Evolutionary conservation across 1,284 basidiomycete genomes (phyloP), one percentile per base, ranked within the genome.

Genomic region (Mycena sp.): DNA sequence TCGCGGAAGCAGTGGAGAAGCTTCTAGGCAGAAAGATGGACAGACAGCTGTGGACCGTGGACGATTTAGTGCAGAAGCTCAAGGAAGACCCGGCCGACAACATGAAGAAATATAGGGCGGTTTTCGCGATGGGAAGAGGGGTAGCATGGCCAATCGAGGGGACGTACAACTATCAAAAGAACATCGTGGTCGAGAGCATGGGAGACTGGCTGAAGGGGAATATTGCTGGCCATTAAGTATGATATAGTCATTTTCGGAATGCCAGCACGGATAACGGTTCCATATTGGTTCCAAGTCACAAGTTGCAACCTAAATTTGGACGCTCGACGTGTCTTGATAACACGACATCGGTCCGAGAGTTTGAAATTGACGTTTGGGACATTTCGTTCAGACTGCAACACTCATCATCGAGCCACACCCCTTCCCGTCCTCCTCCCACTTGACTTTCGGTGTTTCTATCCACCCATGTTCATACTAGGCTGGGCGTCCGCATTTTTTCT

Each of bases 41-140:
- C 38, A 65, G 69, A 25, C 67, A 69, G 21, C 54, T 67, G 7
- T 68, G 64, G 68, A 69, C 67, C 19, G 63, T 74, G 10, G 56
- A 64, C 26, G n/a, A 64, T 11, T 58, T 77, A 65, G 59, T 58
- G 49, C 57, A 68, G 57, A 35, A 69, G 30, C 69, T 76, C 32
- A 65, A 66, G 21, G 55, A 67, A n/a, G 65, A 75, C 43, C 72
- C 72, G 14, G 53, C 54, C 11, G 54, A 71, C 61, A 38, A 46
- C 9, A 51, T 64, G 46, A 69, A 60, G 44, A 73, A 74, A 49
- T 74, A 72, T 40, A 55, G 61, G 26, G 64, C 70, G 5, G 68
- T 70, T 5, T 74, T 73, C 43, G 69, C 69, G 11, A 51, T 65
- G 41, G 72, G 72, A 3, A 63, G 45, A 29, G 71, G 73, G 0